These are phyloP conservation scores for Macaranga tanarius DNA, from an alignment of 441 rosid genomes.

Conservation along the genomic window DNA sequence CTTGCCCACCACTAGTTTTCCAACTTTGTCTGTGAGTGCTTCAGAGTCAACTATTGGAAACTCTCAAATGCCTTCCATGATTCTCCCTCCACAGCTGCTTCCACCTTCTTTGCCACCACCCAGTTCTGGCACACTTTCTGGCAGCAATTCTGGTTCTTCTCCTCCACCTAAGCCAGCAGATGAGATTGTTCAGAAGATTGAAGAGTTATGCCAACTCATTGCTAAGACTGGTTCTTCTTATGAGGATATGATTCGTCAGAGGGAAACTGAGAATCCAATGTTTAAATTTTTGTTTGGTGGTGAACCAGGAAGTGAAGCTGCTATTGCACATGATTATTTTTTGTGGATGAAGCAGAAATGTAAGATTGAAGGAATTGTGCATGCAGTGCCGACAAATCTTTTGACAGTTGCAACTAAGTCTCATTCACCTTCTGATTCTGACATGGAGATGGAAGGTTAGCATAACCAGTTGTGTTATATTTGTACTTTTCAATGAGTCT, in stretches of 20 bases:
- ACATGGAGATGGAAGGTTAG: slow-evolving; percentile 93
- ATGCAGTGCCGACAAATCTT: slow-evolving; percentile 17
- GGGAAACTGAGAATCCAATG: slow-evolving; percentile 34
- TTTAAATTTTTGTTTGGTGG: slow-evolving; percentile 42
- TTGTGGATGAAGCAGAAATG: slow-evolving; percentile 39
- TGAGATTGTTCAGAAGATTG: slow-evolving; percentile 32
- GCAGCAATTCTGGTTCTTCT: slow-evolving; percentile 6
- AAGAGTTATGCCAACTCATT: slow-evolving; percentile 37
- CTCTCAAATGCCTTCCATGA: slow-evolving; percentile 25
- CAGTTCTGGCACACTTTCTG: background rate
- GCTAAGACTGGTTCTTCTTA: slow-evolving; percentile 39
- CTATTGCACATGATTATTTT: slow-evolving; percentile 33
- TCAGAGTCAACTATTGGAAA: slow-evolving; percentile 27
- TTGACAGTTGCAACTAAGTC: slow-evolving; percentile 24
- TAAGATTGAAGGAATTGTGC: slow-evolving; percentile 23
- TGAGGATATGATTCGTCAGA: slow-evolving; percentile 35
- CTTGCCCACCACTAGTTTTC: slow-evolving; percentile 24
- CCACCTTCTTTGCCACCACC: slow-evolving; percentile 29
- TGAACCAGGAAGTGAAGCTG: slow-evolving; percentile 44
- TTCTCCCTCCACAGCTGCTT: slow-evolving; percentile 35
- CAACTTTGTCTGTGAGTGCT: slow-evolving; percentile 23
- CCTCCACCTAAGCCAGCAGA: slow-evolving; percentile 43
- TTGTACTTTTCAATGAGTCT: background rate
- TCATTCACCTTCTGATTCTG: slow-evolving; percentile 49
- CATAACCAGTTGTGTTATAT: slow-evolving; percentile 8